Percentiles rank a stretch among this genome's conserved stretches.
These are phyloP conservation scores for Gymnopus androsaceus DNA, from an alignment of 1,284 basidiomycete species.

Conservation along the genomic window DNA sequence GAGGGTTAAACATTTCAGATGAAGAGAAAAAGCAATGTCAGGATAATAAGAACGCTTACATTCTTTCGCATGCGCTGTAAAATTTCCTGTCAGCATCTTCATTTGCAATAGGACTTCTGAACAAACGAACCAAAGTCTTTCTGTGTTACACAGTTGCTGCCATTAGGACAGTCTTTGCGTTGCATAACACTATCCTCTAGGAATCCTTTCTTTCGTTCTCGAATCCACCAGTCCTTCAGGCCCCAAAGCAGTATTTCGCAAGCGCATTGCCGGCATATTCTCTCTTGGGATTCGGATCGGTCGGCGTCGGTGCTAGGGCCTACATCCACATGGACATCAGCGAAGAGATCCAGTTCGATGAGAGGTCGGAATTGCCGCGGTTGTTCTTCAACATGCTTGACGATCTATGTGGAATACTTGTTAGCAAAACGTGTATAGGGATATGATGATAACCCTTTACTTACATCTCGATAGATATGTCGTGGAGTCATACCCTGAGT, in stretches of 20 bases:
- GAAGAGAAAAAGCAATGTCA: background rate
- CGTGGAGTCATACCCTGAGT: slow-evolving; percentile 59
- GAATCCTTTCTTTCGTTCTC: slow-evolving; percentile 69
- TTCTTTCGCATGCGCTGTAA: slow-evolving; percentile 66
- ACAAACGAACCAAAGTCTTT: slow-evolving; percentile 59
- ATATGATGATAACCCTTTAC: slow-evolving; percentile 17
- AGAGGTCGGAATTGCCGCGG: slow-evolving; percentile 64
- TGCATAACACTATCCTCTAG: slow-evolving; percentile 51
- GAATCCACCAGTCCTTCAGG: slow-evolving; percentile 76
- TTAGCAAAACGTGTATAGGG: background rate
- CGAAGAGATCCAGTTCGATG: slow-evolving; percentile 67
- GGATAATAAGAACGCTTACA: slow-evolving; percentile 45
- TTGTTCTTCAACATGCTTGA: slow-evolving; percentile 57
- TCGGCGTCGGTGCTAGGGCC: slow-evolving; percentile 51
- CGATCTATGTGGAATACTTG: slow-evolving; percentile 49
- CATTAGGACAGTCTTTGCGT: slow-evolving; percentile 66
- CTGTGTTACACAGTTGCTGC: slow-evolving; percentile 55
- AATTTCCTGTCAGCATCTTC: background rate
- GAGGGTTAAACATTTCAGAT: background rate
- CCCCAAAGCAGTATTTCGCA: slow-evolving; percentile 73
- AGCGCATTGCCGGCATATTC: slow-evolving; percentile 70
- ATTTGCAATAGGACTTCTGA: slow-evolving; percentile 9
- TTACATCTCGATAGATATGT: slow-evolving; percentile 73
- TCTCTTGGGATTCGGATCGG: slow-evolving; percentile 54
- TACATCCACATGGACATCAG: slow-evolving; percentile 58